Evolutionary conservation across 176 grass and related monocot genomes (phyloP).

Genomic region (Hordeum marinum): DNA sequence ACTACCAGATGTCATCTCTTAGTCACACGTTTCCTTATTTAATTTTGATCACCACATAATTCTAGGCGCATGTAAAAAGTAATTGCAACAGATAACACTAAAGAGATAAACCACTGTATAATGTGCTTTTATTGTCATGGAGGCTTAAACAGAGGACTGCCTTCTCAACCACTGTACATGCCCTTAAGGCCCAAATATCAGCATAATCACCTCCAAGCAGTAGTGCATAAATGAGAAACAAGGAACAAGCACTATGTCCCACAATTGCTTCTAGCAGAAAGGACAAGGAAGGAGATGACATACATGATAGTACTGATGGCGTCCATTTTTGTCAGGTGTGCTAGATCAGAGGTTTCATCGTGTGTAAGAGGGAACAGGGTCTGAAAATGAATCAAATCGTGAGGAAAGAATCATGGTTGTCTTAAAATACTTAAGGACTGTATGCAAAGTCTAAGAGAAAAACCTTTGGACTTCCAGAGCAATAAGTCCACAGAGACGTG

Average conservation of each 20-base stretch:
- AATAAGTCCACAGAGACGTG: slow-evolving; percentile 66
- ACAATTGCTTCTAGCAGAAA: background rate
- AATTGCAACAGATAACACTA: background rate
- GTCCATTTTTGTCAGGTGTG: slow-evolving; percentile 56
- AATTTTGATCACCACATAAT: background rate
- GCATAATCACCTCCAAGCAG: slow-evolving; percentile 5
- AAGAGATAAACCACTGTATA: too few species aligned
- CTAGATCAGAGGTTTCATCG: slow-evolving; percentile 59
- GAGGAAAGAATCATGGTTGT: slow-evolving; percentile 16
- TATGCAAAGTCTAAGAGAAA: slow-evolving; percentile 25
- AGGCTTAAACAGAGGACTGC: background rate
- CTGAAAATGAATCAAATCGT: slow-evolving; percentile 33
- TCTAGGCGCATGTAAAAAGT: background rate
- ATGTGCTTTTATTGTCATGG: too few species aligned
- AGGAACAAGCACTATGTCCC: background rate
- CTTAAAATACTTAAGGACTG: background rate
- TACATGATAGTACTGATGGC: slow-evolving; percentile 77
- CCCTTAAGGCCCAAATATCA: background rate
- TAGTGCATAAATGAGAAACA: background rate
- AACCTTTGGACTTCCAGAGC: slow-evolving; percentile 64
- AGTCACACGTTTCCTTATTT: background rate
- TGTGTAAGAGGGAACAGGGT: slow-evolving; percentile 18
- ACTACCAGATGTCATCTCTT: background rate
- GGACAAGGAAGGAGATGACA: background rate
- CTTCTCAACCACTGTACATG: background rate